Percentiles rank a stretch among this genome's conserved stretches.
Conservation (phyloP, 345 rosid genomes). For the Aurinia saxatilis region DNA sequence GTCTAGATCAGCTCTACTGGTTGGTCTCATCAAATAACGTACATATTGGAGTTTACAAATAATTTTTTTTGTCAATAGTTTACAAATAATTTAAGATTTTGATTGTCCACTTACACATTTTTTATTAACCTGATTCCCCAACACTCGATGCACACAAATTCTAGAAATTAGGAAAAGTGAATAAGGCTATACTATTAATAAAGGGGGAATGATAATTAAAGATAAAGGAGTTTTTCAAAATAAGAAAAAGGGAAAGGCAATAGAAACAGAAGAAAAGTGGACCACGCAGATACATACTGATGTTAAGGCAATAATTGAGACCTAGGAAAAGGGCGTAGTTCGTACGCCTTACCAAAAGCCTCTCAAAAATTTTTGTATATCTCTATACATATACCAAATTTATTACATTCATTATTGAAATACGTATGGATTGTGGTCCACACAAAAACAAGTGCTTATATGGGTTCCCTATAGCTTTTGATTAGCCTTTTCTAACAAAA, state of each 20-base stretch:
- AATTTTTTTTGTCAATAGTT: too few species aligned
- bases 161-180: background rate
- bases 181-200: background rate
- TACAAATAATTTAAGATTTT: too few species aligned
- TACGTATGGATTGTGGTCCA: background rate
- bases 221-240: background rate
- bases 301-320: constrained; percentile 19
- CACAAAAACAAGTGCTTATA: background rate
- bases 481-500: too few species aligned
- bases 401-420: background rate
- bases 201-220: background rate
- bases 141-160: background rate
- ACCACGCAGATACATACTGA: constrained; percentile 5
- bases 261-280: constrained; percentile 8
- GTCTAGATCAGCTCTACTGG: too few species aligned
- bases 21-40: too few species aligned
- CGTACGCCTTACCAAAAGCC: constrained; percentile 14
- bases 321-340: constrained; percentile 12
- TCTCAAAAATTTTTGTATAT: background rate
- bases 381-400: background rate
- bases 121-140: background rate
- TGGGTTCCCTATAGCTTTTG: constrained; percentile 5
- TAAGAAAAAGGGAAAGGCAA: background rate
- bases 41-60: too few species aligned
- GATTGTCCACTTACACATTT: too few species aligned